phyloP scores from a whole-genome alignment of 768 basidiomycete species.

The Leccinum subtestaceum region DNA sequence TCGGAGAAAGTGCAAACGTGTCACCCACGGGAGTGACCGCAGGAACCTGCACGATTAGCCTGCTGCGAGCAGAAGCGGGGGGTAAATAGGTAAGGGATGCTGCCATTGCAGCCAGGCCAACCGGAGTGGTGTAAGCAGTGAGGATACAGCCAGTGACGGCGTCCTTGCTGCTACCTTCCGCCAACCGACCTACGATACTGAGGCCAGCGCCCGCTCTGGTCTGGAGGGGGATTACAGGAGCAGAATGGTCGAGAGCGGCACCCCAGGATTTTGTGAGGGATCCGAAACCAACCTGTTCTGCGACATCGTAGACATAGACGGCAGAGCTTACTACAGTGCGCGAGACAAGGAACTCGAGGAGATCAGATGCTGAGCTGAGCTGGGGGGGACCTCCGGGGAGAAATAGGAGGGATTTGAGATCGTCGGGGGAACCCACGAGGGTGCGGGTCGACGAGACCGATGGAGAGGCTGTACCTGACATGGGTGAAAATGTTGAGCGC shows the following conservation, averaged over 20 bases:
- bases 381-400: constrained; percentile 5
- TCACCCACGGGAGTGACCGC: constrained; percentile 65
- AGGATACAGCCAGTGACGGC: constrained; percentile 56
- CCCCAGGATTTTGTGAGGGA: constrained; percentile 67
- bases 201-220: constrained; percentile 84
- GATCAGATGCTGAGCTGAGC: constrained; percentile 48
- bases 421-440: constrained; percentile 33
- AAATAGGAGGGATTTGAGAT: constrained; percentile 22
- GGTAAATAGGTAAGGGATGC: constrained; percentile 76
- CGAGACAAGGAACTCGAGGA: constrained; percentile 69
- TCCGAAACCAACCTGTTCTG: constrained; percentile 82
- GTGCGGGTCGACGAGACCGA: constrained; percentile 29
- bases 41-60: constrained; percentile 83
- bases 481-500: neutral
- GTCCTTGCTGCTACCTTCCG: constrained; percentile 74
- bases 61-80: constrained; percentile 53
- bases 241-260: constrained; percentile 38
- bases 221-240: constrained; percentile 67
- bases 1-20: constrained; percentile 70
- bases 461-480: constrained; percentile 5
- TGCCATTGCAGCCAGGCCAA: constrained; percentile 82
- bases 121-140: constrained; percentile 79
- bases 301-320: constrained; percentile 80
- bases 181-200: constrained; percentile 73
- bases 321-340: constrained; percentile 53